Base-by-base conservation (phyloP, 106 monocot genomes). In the Iris macrosiphon region DNA sequence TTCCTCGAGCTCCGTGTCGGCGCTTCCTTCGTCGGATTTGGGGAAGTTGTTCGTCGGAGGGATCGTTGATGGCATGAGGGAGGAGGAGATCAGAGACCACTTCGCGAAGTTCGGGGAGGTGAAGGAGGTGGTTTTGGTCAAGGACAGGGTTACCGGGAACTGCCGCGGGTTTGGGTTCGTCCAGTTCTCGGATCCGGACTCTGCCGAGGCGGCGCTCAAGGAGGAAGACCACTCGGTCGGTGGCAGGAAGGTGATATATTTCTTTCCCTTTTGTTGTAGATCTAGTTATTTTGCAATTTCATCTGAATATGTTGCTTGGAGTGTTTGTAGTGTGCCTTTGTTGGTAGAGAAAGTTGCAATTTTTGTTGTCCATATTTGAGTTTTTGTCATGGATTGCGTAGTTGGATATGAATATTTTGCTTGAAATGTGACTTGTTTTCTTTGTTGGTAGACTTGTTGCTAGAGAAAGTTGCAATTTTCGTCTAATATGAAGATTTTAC, bases 21-120 rank as follows among this genome's bases (percentile, higher is more conserved):
- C 47, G 13, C 40, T 25, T 41, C 15, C 64, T 11, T 31, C 46
- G 13, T 3, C 38, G 43, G 40, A 18, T 26, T 14, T 17, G 26
- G 45, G 45, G 45, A 93, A 87, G 68, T 38, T 93, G 40, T 93
- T 93, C 59, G 55, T 93, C 1, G 92, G 92, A 1, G 87, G 87
- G 39, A 83, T 93, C 20, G 71, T 83, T 27, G 62, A 59, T 64
- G 75, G 68, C 28, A 69, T 83, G 41, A 45, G 54, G 40, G 80
- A 77, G 60, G 74, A 79, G 21, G 65, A 59, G 54, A 71, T 93
- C 27, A 52, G 33, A 57, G 71, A 57, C 9, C 63, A 93, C 30
- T 93, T 93, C 43, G 26, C 34, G 38, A 65, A 41, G 41, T 93
- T 69, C 64, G 93, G 93, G 23, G 80, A 75, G 22, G 83, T 93